A percentile compares a stretch with the other conserved stretches of the same genome.
phyloP scores from a whole-genome alignment of 495 filamentous ascomycete species.

The Xylaria curta region DNA sequence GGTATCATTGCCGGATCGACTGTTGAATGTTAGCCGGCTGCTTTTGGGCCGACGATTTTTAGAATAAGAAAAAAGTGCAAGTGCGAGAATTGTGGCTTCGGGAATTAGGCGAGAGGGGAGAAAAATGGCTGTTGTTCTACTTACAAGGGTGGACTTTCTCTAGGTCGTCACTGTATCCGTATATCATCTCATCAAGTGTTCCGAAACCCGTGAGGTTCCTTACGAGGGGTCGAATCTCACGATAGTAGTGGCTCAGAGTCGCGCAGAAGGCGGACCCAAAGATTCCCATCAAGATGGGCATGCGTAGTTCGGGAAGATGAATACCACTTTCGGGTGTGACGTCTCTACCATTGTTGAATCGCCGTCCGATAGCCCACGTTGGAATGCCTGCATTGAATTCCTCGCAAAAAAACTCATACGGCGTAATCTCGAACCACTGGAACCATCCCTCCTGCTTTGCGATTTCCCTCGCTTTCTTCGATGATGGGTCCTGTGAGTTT shows the following conservation, averaged over 20 bases:
- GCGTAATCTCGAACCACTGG: slow-evolving; percentile 97
- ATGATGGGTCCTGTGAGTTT: slow-evolving; percentile 49
- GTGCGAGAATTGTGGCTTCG: background rate
- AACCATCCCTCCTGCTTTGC: slow-evolving; percentile 86
- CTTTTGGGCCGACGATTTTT: background rate
- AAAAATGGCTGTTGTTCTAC: background rate
- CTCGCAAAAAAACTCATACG: slow-evolving; percentile 96
- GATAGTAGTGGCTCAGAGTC: slow-evolving; percentile 93
- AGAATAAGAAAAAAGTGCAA: background rate
- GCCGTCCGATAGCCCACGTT: slow-evolving; percentile 88
- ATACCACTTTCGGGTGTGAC: slow-evolving; percentile 59
- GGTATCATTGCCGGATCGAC: slow-evolving; percentile 85
- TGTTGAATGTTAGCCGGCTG: background rate
- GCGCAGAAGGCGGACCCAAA: slow-evolving; percentile 97
- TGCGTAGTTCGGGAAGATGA: slow-evolving; percentile 78
- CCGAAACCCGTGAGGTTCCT: slow-evolving; percentile 74
- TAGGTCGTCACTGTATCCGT: slow-evolving; percentile 77
- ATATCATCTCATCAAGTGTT: slow-evolving; percentile 85
- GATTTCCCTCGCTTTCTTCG: slow-evolving; percentile 62
- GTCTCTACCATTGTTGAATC: slow-evolving; percentile 74
- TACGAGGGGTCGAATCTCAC: slow-evolving; percentile 82
- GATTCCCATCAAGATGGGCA: slow-evolving; percentile 85
- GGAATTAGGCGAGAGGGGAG: background rate
- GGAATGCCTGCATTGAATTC: slow-evolving; percentile 88
- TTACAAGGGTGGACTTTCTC: slow-evolving; percentile 79